phyloP scores from a whole-genome alignment of 2,329 filamentous ascomycete genomes.

The Cercospora citrullina region DNA sequence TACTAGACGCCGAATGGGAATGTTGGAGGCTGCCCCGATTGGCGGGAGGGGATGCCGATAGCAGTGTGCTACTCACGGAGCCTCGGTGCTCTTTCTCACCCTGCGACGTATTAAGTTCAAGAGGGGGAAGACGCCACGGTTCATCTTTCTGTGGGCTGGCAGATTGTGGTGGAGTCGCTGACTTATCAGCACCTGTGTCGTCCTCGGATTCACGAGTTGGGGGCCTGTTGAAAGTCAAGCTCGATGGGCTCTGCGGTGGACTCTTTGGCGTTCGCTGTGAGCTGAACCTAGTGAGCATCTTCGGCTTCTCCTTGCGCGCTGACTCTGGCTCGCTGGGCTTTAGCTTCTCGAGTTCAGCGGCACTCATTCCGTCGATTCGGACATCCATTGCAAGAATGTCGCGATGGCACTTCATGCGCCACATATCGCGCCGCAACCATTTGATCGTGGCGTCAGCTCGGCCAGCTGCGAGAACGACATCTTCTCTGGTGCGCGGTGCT shows the following conservation, averaged over 20 bases:
- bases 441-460: conserved; percentile 84
- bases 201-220: conserved; percentile 35
- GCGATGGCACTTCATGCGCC: conserved; percentile 84
- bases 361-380: conserved; percentile 65
- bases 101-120: conserved; percentile 35
- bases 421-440: conserved; percentile 92
- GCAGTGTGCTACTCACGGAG: conserved; percentile 38
- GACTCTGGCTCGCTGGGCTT: conserved; percentile 25
- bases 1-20: conserved; percentile 36
- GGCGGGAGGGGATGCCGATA: conserved; percentile 29
- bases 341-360: conserved; percentile 28
- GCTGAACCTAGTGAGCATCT: conserved; percentile 29
- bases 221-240: conserved; percentile 23
- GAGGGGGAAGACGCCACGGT: conserved; percentile 38
- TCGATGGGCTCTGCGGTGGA: conserved; percentile 33
- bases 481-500: conserved; percentile 83
- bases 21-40: conserved; percentile 31
- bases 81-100: conserved; percentile 35
- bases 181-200: conserved; percentile 44
- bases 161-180: conserved; percentile 49
- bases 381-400: conserved; percentile 85
- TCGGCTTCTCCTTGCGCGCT: conserved; percentile 31
- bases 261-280: conserved; percentile 26
- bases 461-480: conserved; percentile 79
- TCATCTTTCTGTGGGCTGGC: conserved; percentile 29